Evolutionary conservation across 176 grass and related monocot species (phyloP).

Genomic region (Tillandsia fasciculata): DNA sequence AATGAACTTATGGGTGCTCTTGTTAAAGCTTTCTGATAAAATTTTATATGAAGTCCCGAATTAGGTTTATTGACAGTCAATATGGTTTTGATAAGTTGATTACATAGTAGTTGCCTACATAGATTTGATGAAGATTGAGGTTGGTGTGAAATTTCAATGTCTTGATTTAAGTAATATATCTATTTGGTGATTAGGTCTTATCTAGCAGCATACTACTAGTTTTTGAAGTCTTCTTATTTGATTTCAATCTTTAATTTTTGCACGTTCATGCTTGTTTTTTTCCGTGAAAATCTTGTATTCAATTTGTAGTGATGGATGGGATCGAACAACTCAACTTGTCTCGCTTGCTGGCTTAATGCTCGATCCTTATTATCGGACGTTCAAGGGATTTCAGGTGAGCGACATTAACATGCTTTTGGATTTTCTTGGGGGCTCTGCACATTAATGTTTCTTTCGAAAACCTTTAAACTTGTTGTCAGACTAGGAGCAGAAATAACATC

Average conservation of each 20-base stretch:
- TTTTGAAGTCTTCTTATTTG: neutral
- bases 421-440: slow-evolving; percentile 2
- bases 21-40: no score
- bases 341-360: slow-evolving; percentile 82
- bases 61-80: no score
- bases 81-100: neutral
- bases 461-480: neutral
- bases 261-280: neutral
- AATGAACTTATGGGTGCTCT: no score
- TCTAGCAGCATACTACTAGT: neutral
- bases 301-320: slow-evolving; percentile 90
- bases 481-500: neutral
- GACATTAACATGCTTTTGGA: neutral
- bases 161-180: no score
- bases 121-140: neutral
- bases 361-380: slow-evolving; percentile 94
- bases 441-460: neutral
- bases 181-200: neutral
- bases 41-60: no score
- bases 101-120: neutral
- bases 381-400: slow-evolving; percentile 94
- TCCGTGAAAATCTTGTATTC: neutral
- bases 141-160: no score
- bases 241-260: no score
- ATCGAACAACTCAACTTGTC: slow-evolving; percentile 89